These are phyloP conservation scores for Boletus speciosus DNA, from an alignment of 768 basidiomycete species.

Conservation along the genomic window DNA sequence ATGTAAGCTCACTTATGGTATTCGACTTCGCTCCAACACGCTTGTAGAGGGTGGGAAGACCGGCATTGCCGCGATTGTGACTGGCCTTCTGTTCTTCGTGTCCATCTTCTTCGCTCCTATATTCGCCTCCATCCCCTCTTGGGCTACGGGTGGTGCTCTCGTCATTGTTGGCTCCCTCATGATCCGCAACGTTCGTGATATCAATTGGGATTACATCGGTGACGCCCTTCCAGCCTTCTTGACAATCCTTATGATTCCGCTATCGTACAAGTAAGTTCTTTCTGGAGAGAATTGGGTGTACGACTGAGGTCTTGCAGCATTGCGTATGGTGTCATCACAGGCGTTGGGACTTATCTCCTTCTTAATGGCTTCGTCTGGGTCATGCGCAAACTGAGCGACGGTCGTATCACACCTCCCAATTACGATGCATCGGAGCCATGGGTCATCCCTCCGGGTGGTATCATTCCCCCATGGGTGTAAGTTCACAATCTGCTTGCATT, in stretches of 20 bases:
- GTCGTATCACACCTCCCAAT: conserved; percentile 60
- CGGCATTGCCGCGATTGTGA: conserved; percentile 72
- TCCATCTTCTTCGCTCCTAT: conserved; percentile 87
- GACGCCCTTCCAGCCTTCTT: conserved; percentile 87
- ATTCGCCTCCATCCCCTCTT: conserved; percentile 81
- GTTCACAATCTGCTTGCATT: conserved; percentile 18
- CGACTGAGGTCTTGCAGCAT: conserved; percentile 47
- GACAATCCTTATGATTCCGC: conserved; percentile 73
- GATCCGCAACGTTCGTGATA: conserved; percentile 81
- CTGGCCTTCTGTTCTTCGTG: conserved; percentile 74
- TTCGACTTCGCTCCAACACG: conserved; percentile 5
- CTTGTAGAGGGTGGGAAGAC: conserved; percentile 80
- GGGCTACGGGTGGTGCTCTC: conserved; percentile 85
- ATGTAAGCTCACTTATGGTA: conserved; percentile 14
- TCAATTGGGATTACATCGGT: conserved; percentile 88
- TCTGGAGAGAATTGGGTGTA: neutral
- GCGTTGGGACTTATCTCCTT: conserved; percentile 64
- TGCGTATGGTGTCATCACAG: conserved; percentile 85
- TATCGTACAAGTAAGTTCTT: conserved; percentile 65
- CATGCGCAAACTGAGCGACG: conserved; percentile 52
- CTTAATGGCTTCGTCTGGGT: conserved; percentile 68
- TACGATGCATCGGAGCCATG: conserved; percentile 65
- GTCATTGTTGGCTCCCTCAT: conserved; percentile 86
- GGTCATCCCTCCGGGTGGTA: conserved; percentile 67
- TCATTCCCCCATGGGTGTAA: conserved; percentile 68